Conservation (phyloP, 345 rosid genomes). For the Boechera retrofracta region DNA sequence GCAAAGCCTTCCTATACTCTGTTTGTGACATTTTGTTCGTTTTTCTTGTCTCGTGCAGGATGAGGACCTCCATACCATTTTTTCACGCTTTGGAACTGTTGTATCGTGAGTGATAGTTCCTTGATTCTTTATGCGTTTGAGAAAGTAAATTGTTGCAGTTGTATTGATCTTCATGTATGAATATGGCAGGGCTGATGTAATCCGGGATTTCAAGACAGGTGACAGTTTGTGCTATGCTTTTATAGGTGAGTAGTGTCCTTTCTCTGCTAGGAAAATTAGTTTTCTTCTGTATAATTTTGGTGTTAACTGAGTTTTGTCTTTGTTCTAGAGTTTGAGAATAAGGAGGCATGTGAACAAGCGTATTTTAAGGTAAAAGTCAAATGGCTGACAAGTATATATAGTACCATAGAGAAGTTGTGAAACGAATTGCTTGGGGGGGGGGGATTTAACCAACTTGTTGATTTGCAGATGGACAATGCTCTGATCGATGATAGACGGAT, state of each 20-base stretch:
- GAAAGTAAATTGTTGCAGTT: background rate
- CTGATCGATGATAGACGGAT: conserved; percentile 97
- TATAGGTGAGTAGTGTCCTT: conserved; percentile 63
- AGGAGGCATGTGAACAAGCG: conserved; percentile 84
- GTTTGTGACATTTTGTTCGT: conserved; percentile 10
- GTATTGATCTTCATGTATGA: conserved; percentile 29
- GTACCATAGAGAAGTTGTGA: conserved; percentile 1
- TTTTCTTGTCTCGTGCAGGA: conserved; percentile 61
- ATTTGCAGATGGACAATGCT: conserved; percentile 90
- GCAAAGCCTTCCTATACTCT: conserved; percentile 9
- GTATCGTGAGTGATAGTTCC: conserved; percentile 61
- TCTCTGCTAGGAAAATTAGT: background rate
- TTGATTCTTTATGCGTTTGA: conserved; percentile 1
- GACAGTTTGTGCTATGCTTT: conserved; percentile 97
- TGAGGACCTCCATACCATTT: conserved; percentile 91
- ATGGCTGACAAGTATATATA: background rate
- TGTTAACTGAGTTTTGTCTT: conserved; percentile 18
- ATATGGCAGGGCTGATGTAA: conserved; percentile 80
- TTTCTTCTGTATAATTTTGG: background rate
- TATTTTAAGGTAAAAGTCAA: conserved; percentile 67
- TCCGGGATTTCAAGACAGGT: conserved; percentile 95
- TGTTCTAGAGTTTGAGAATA: conserved; percentile 74
- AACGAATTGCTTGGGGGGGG: background rate
- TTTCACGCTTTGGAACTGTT: conserved; percentile 94
- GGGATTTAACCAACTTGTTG: conserved; percentile 15